Evolutionary conservation across 2,329 filamentous ascomycete species (phyloP).

Genomic region (Moelleriella libera): DNA sequence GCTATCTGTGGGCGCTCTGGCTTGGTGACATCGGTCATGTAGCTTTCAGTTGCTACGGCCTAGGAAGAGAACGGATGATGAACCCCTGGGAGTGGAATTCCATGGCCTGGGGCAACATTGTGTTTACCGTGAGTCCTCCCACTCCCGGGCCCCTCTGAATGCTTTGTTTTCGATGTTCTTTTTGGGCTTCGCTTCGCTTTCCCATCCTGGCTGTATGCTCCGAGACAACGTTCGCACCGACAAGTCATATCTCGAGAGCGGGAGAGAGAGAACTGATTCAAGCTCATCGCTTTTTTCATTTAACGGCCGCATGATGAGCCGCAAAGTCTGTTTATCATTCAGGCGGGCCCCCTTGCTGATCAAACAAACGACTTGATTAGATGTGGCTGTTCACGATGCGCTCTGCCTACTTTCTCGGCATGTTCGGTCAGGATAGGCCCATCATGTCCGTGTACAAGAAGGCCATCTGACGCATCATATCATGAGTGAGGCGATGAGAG

Average conservation of each 20-base stretch:
- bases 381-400: constrained; percentile 41
- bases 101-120: constrained; percentile 62
- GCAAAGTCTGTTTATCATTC: neutral
- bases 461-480: constrained; percentile 7
- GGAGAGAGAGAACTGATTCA: too few species aligned
- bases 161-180: too few species aligned
- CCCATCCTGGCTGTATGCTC: too few species aligned
- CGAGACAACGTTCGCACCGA: too few species aligned
- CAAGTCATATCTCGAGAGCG: too few species aligned
- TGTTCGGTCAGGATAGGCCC: constrained; percentile 36
- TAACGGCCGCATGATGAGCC: neutral
- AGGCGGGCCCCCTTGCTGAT: neutral
- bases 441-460: constrained; percentile 11
- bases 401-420: constrained; percentile 40
- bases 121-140: constrained; percentile 37
- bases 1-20: constrained; percentile 52
- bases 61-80: constrained; percentile 40
- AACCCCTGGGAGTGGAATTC: constrained; percentile 49
- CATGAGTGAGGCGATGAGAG: constrained; percentile 1
- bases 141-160: neutral
- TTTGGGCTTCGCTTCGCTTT: too few species aligned
- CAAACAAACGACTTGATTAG: constrained; percentile 14
- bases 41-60: constrained; percentile 40
- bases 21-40: constrained; percentile 56
- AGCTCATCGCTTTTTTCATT: too few species aligned